Evolutionary conservation across 2,329 filamentous ascomycete genomes (phyloP).

Genomic region (Clathrospora elynae): DNA sequence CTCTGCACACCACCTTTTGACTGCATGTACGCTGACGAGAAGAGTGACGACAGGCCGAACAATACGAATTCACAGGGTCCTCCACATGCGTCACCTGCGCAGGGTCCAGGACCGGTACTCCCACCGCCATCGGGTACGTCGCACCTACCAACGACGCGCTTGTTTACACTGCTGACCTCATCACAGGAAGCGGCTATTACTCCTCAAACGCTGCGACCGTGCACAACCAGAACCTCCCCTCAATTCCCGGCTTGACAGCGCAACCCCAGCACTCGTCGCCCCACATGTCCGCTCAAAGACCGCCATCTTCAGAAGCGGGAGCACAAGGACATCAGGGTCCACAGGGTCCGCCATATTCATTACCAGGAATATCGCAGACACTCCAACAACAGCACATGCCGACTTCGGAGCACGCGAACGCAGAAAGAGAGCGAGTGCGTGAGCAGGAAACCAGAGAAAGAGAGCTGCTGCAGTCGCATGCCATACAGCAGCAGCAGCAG

Average conservation of each 20-base stretch:
- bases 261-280: slow-evolving; percentile 52
- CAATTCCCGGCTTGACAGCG: slow-evolving; percentile 51
- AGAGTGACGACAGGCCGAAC: slow-evolving; percentile 30
- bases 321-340: slow-evolving; percentile 41
- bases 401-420: slow-evolving; percentile 40
- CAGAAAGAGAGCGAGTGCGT: slow-evolving; percentile 55
- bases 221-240: slow-evolving; percentile 52
- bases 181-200: slow-evolving; percentile 47
- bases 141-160: slow-evolving; percentile 13
- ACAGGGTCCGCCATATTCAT: slow-evolving; percentile 50
- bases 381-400: slow-evolving; percentile 47
- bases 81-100: slow-evolving; percentile 44
- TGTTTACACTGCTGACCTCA: slow-evolving; percentile 22
- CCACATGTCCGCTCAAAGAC: slow-evolving; percentile 44
- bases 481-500: slow-evolving; percentile 44
- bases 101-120: slow-evolving; percentile 45
- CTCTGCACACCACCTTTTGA: slow-evolving; percentile 15
- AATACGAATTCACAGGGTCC: slow-evolving; percentile 42
- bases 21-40: slow-evolving; percentile 25
- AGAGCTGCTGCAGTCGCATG: slow-evolving; percentile 60
- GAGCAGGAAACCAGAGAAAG: slow-evolving; percentile 52
- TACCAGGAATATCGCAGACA: slow-evolving; percentile 54
- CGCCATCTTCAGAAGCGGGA: slow-evolving; percentile 46
- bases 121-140: slow-evolving; percentile 49
- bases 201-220: slow-evolving; percentile 44